Conservation (phyloP, 129 eudicot species). For the carrot (Daucus carota) region DH1_v3.0 NC_030381.2:38019501-38020000, state of each 20-base stretch:
- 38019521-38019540: not conserved
- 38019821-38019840: conserved; percentile 81
- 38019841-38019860: conserved; percentile 94
- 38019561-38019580: not conserved
- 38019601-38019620: not conserved
- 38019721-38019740: conserved; percentile 57
- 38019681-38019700: conserved; percentile 63
- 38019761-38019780: conserved; percentile 74
- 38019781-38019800: conserved; percentile 65
- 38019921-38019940: conserved; percentile 48
- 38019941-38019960: conserved; percentile 69
- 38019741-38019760: conserved; percentile 60
- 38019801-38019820: conserved; percentile 72
- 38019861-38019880: conserved; percentile 86
- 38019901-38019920: conserved; percentile 20
- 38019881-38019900: conserved; percentile 44
- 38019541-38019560: conserved; percentile 2
- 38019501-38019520: not conserved
- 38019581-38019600: not conserved
- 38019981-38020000: conserved; percentile 80
- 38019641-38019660: conserved; percentile 44
- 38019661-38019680: conserved; percentile 70
- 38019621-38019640: conserved; percentile 18
- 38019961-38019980: conserved; percentile 70
- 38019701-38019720: conserved; percentile 88